phyloP scores from a whole-genome alignment of 257 asterid genomes.

The Fraxinus pennsylvanica region DNA sequence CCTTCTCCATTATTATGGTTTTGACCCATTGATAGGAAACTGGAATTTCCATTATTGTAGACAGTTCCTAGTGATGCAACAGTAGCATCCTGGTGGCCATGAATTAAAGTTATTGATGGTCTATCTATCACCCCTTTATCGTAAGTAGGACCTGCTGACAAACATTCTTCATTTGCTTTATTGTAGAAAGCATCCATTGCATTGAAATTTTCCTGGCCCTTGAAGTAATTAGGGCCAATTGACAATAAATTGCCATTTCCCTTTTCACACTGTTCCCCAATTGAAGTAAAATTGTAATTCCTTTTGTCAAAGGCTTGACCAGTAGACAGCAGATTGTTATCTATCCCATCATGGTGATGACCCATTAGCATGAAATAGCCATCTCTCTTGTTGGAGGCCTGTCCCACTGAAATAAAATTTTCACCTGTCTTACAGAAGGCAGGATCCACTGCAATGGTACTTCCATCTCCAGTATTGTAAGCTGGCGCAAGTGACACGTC shows the following conservation, averaged over 20 bases:
- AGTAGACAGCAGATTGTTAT: constrained; percentile 33
- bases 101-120: constrained; percentile 18
- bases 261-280: constrained; percentile 37
- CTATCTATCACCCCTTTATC: constrained; percentile 36
- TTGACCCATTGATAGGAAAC: constrained; percentile 42
- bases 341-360: constrained; percentile 38
- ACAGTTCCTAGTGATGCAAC: constrained; percentile 32
- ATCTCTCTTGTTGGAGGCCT: constrained; percentile 37
- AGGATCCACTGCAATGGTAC: constrained; percentile 33
- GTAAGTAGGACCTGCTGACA: constrained; percentile 31
- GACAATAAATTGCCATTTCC: constrained; percentile 38
- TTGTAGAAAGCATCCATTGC: constrained; percentile 38
- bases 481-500: constrained; percentile 34
- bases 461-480: constrained; percentile 29
- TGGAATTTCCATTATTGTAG: constrained; percentile 40
- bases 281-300: constrained; percentile 30
- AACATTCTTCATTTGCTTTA: constrained; percentile 36
- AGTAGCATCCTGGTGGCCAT: constrained; percentile 36
- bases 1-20: constrained; percentile 40
- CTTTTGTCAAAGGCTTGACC: constrained; percentile 43
- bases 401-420: constrained; percentile 39
- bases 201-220: constrained; percentile 41
- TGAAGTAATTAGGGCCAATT: constrained; percentile 34
- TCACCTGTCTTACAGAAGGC: constrained; percentile 29
- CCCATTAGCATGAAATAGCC: constrained; percentile 38